phyloP scores from a whole-genome alignment of 306 rosid species.

The Rosa chinensis region DNA sequence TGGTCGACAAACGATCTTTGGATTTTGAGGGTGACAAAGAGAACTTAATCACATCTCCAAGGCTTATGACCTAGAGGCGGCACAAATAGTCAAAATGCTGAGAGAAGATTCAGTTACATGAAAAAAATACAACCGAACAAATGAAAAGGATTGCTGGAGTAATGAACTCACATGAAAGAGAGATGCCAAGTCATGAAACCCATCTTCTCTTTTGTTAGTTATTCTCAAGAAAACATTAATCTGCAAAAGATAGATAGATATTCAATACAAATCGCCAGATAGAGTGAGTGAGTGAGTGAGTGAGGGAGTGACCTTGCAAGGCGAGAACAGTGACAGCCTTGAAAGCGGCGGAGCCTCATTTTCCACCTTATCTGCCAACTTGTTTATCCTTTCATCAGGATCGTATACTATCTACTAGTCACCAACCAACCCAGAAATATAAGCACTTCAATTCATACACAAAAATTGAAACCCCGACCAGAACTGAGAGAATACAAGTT shows the following conservation, averaged over 20 bases:
- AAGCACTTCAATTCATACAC: no score
- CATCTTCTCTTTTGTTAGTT: slow-evolving; percentile 90
- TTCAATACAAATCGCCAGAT: slow-evolving; percentile 14
- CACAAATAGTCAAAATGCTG: background rate
- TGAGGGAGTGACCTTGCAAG: slow-evolving; percentile 73
- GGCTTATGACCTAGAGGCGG: slow-evolving; percentile 75
- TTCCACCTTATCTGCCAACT: slow-evolving; percentile 73
- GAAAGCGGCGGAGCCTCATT: slow-evolving; percentile 66
- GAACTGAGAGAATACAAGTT: no score
- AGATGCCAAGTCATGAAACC: slow-evolving; percentile 97
- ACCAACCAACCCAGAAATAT: no score
- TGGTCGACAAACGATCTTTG: slow-evolving; percentile 76
- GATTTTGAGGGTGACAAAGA: slow-evolving; percentile 79
- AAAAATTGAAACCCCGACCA: no score
- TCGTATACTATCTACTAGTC: slow-evolving; percentile 52
- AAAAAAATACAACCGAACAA: background rate
- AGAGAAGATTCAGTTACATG: no score
- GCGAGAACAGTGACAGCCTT: slow-evolving; percentile 87
- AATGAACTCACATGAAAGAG: slow-evolving; percentile 77
- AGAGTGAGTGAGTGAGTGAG: slow-evolving; percentile 17
- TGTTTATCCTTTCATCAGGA: slow-evolving; percentile 81
- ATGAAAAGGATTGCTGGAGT: no score
- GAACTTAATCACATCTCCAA: slow-evolving; percentile 88
- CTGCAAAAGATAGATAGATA: slow-evolving; percentile 13
- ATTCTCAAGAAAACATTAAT: slow-evolving; percentile 87